phyloP scores from a whole-genome alignment of 345 rosid species.

The Alliaria petiolata region DNA sequence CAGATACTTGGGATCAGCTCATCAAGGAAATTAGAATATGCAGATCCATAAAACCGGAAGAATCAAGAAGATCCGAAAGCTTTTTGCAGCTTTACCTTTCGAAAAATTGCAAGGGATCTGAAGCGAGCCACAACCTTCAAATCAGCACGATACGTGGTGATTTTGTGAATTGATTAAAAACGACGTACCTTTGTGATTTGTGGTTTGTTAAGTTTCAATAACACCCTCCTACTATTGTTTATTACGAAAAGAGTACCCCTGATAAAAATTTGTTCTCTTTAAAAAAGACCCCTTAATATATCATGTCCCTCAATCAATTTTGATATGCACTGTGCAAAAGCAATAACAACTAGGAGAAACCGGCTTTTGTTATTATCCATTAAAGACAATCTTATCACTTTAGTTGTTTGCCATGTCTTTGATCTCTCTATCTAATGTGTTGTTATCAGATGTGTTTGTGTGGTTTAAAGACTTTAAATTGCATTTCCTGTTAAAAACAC shows the following conservation, averaged over 20 bases:
- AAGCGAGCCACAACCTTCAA: neutral
- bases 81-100: conserved; percentile 15
- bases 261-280: neutral
- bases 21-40: neutral
- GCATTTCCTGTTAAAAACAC: neutral
- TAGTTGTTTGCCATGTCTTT: too few species aligned
- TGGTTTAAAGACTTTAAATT: neutral
- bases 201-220: neutral
- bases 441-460: too few species aligned
- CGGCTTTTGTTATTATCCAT: too few species aligned
- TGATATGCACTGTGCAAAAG: too few species aligned
- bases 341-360: too few species aligned
- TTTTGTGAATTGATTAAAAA: neutral
- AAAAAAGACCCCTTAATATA: neutral
- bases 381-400: too few species aligned
- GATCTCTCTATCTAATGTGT: too few species aligned
- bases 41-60: neutral
- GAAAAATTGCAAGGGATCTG: conserved; percentile 17
- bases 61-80: neutral
- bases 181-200: neutral
- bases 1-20: too few species aligned
- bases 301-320: too few species aligned
- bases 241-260: neutral
- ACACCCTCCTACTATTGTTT: conserved; percentile 1
- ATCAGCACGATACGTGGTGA: conserved; percentile 4